These are phyloP conservation scores for Testicularia cyperi DNA, from an alignment of 1,284 basidiomycete species.

Conservation along the genomic window DNA sequence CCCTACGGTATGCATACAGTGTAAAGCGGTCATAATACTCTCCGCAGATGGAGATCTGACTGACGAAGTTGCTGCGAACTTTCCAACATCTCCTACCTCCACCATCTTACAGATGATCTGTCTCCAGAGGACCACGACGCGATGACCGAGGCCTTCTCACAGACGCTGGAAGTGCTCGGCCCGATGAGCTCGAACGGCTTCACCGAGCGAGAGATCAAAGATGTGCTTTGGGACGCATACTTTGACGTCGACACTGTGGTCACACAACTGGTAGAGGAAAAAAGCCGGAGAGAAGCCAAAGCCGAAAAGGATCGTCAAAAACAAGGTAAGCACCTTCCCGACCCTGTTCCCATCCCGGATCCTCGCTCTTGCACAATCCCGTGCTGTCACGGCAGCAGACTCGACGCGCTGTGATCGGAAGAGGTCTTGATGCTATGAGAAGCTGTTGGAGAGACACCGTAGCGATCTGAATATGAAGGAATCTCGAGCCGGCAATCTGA, in stretches of 20 bases:
- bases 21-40: no score
- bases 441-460: no score
- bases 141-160: conserved; percentile 40
- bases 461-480: no score
- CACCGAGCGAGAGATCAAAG: conserved; percentile 66
- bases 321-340: conserved; percentile 27
- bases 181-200: conserved; percentile 41
- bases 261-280: conserved; percentile 66
- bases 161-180: conserved; percentile 47
- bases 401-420: no score
- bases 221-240: conserved; percentile 83
- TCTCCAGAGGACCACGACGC: conserved; percentile 45
- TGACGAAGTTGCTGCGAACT: no score
- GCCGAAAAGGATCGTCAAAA: conserved; percentile 40
- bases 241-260: conserved; percentile 81
- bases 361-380: no score
- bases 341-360: no score
- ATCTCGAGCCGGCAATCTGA: no score
- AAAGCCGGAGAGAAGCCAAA: conserved; percentile 39
- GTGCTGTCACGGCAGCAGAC: no score
- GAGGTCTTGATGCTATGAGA: no score
- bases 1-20: conserved; percentile 42
- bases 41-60: no score
- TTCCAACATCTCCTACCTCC: no score
- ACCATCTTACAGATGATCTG: conserved; percentile 38